Conservation (phyloP, 129 eudicot genomes). For the Smallanthus sonchifolius region DNA sequence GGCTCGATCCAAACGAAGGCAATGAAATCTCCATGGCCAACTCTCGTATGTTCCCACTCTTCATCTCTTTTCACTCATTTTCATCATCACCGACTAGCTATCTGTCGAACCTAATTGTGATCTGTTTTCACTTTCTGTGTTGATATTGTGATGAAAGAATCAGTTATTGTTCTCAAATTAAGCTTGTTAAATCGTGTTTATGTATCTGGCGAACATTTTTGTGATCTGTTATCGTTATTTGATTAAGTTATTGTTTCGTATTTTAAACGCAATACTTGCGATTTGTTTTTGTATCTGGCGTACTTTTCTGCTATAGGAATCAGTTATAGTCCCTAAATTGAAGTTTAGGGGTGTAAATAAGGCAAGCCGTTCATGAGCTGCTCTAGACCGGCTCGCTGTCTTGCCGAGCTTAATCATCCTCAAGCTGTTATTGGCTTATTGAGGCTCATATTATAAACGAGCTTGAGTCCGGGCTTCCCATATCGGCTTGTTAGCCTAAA, state of each 20-base stretch:
- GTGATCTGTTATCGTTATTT: neutral
- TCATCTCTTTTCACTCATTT: neutral
- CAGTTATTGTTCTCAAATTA: neutral
- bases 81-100: neutral
- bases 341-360: too few species aligned
- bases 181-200: neutral
- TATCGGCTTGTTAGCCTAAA: too few species aligned
- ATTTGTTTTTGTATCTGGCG: neutral
- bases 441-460: too few species aligned
- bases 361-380: too few species aligned
- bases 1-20: conserved; percentile 20
- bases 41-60: neutral
- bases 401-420: too few species aligned
- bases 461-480: too few species aligned
- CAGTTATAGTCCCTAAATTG: too few species aligned
- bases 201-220: neutral
- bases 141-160: neutral
- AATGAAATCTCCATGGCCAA: conserved; percentile 14
- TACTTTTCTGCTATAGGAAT: neutral
- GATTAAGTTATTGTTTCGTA: neutral
- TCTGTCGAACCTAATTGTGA: neutral
- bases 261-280: neutral
- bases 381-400: too few species aligned
- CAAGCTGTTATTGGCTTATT: too few species aligned
- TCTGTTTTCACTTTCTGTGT: neutral